Conservation (phyloP, 306 rosid genomes). For the Glycine soja region DNA sequence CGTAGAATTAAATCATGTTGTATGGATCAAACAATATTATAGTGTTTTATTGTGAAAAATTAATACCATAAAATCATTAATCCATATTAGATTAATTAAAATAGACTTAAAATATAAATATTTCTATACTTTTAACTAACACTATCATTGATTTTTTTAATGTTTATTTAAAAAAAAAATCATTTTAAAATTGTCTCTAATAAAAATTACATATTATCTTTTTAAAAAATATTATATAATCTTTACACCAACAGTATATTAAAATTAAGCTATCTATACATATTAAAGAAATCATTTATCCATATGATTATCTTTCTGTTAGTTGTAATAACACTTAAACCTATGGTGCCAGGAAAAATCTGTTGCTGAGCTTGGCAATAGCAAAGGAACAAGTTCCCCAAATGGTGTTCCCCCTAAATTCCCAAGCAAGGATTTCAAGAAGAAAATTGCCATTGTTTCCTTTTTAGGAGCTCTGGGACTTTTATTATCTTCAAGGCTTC, state of each 20-base stretch:
- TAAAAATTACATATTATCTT: too few relatives aligned
- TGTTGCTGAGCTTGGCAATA: constrained; percentile 46
- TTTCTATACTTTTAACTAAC: not conserved
- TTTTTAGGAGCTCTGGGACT: constrained; percentile 72
- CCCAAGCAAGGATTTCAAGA: constrained; percentile 69
- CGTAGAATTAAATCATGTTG: not conserved
- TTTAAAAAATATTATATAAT: not conserved
- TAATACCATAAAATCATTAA: not conserved
- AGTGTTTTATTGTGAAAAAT: not conserved
- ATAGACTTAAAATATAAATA: not conserved
- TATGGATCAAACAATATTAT: not conserved
- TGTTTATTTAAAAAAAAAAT: too few relatives aligned
- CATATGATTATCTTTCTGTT: not conserved
- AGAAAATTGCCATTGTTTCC: constrained; percentile 66
- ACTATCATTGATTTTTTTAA: not conserved
- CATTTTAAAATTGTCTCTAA: too few relatives aligned
- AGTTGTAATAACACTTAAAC: not conserved
- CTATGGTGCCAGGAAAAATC: constrained; percentile 55
- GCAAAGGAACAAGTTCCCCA: constrained; percentile 52
- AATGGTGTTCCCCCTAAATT: constrained; percentile 42
- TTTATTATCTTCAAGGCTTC: constrained; percentile 68
- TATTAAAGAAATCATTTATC: not conserved
- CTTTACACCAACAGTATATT: not conserved
- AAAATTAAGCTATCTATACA: not conserved
- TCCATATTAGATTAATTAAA: not conserved